Base-by-base conservation (phyloP, 768 basidiomycete genomes). In the Lanmaoa rubissima region DNA sequence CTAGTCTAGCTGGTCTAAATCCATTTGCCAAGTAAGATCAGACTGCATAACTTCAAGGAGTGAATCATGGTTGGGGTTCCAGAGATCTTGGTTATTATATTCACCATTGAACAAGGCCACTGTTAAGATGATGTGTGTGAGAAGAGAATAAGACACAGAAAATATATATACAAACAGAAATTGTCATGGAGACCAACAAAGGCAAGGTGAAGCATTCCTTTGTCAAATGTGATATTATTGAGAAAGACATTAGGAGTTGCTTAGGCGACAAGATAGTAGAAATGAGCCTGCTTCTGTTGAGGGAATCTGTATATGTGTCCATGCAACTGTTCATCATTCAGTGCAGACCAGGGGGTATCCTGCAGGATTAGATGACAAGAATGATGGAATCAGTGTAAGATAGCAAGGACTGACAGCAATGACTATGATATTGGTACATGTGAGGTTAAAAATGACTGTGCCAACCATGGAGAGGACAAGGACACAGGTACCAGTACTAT, bases 151-250 rank as follows among this genome's bases (percentile, higher is more conserved):
- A n/a, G n/a, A n/a, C n/a, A n/a, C n/a, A n/a, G n/a, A n/a, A n/a
- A n/a, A n/a, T n/a, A n/a, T n/a, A n/a, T n/a, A n/a, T n/a, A n/a
- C n/a, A n/a, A n/a, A n/a, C n/a, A n/a, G n/a, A n/a, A n/a, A n/a
- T n/a, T n/a, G n/a, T n/a, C n/a, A n/a, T n/a, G n/a, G n/a, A n/a
- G n/a, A n/a, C n/a, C n/a, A n/a, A n/a, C n/a, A n/a, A n/a, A n/a
- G n/a, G n/a, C 26, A 26, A 26, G 17, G 11, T 59, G 57, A 0
- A 61, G 13, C 19, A 43, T 24, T 1, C 55, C 55, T 40, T 63
- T 63, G 41, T 61, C 56, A 36, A 70, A 67, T 0, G 58, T 51
- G 24, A 69, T 59, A 26, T 67, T 67, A 51, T 67, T 70, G 3
- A 70, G 48, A 45, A 62, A 65, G 0, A 67, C 44, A 40, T 69